Base-by-base conservation (phyloP, 768 basidiomycete genomes). In the Trametes meyenii region DNA sequence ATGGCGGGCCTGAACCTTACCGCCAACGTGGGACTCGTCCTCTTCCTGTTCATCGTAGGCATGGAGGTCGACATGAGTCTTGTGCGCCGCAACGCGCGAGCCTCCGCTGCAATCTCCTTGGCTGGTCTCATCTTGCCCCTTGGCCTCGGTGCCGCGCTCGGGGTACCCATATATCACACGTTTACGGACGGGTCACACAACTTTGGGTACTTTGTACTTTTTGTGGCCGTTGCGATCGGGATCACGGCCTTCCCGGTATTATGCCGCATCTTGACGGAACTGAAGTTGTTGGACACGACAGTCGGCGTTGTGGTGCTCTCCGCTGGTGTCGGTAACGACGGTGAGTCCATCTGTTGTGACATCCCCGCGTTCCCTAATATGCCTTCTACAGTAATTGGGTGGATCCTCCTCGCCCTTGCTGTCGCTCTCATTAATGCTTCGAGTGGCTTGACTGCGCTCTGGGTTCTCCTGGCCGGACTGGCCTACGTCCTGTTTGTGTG, bases 271-370 rank as follows among this genome's bases (percentile, higher is more conserved):
- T 81, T 96, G 23, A 89, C 88, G 1, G 91, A 92, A 64, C 79
- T 88, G 63, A 88, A 89, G 69, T 83, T 97, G 2, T 80, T 96
- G 50, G 87, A 92, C 48, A 94, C 91, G 23, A 83, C 83, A 19
- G 92, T 97, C n/a, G 94, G 94, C 1, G 80, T 90, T 0, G 85
- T 94, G 40, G 85, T 86, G 0, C 82, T 97, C 6, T 85, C 92
- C 0, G 92, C 94, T 0, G 94, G 93, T 46, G 87, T 95, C 2
- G 83, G 81, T 5, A 85, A 85, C 69, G 83, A 77, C 48, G 60
- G 65, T 66, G 39, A 19, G 71, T 39, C 4, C 33, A 16, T 17
- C 14, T 10, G 14, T 8, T n/a, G 3, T 53, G 44, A 23, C 23
- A 14, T 50, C 8, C 1, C n/a, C n/a, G n/a, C n/a, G n/a, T n/a